phyloP scores from a whole-genome alignment of 2,329 filamentous ascomycete genomes.

The Hymenoscyphus linearis region DNA sequence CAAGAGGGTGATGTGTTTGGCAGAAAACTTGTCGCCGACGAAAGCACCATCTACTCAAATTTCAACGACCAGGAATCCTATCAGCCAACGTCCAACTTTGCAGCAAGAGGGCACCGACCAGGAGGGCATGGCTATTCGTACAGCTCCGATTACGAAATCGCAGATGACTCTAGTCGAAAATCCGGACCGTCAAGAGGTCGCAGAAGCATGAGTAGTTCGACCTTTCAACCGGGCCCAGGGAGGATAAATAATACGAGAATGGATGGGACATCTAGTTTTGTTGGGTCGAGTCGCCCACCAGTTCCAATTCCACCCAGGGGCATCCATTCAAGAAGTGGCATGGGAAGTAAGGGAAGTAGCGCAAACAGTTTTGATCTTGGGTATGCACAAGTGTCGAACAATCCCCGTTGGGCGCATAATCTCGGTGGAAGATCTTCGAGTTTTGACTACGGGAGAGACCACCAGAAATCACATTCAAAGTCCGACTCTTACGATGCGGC shows the following conservation, averaged over 20 bases:
- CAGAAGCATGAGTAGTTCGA: slow-evolving; percentile 77
- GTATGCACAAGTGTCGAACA: slow-evolving; percentile 51
- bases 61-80: slow-evolving; percentile 29
- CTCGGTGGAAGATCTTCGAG: slow-evolving; percentile 59
- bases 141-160: slow-evolving; percentile 55
- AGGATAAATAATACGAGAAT: slow-evolving; percentile 57
- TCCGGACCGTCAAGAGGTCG: slow-evolving; percentile 54
- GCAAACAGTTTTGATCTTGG: slow-evolving; percentile 62
- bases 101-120: slow-evolving; percentile 19
- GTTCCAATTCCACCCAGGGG: slow-evolving; percentile 38
- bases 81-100: slow-evolving; percentile 25
- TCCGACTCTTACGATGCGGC: slow-evolving; percentile 61
- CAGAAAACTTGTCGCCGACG: slow-evolving; percentile 24
- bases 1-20: slow-evolving; percentile 23
- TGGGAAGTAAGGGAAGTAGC: slow-evolving; percentile 68
- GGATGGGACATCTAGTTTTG: slow-evolving; percentile 32
- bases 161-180: slow-evolving; percentile 48
- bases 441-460: slow-evolving; percentile 60
- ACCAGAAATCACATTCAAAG: slow-evolving; percentile 28
- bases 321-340: slow-evolving; percentile 51
- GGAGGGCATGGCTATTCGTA: slow-evolving; percentile 47
- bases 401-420: slow-evolving; percentile 51
- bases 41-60: slow-evolving; percentile 27
- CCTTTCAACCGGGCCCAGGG: slow-evolving; percentile 54
- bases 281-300: slow-evolving; percentile 29